Percentiles rank a stretch among this genome's conserved stretches.
Evolutionary conservation across 495 filamentous ascomycete species (phyloP).

Genomic region (Viridothelium virens): DNA sequence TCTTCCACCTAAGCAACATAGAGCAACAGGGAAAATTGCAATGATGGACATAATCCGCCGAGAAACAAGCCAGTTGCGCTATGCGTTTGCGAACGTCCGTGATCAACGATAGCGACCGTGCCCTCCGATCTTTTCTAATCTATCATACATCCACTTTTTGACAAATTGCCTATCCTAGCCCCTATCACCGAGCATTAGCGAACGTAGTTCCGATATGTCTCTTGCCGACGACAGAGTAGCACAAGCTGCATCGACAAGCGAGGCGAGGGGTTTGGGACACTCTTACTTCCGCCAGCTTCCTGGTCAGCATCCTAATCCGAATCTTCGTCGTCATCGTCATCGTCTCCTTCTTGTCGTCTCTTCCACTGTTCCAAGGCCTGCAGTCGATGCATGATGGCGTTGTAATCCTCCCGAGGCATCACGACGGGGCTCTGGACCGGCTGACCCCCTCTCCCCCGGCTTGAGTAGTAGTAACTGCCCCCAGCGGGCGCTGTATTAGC

Average conservation of each 20-base stretch:
- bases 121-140: too few species aligned
- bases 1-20: too few species aligned
- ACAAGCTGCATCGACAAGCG: too few species aligned
- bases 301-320: background rate
- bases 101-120: too few species aligned
- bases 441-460: background rate
- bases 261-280: too few species aligned
- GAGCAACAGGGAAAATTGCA: too few species aligned
- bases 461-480: too few species aligned
- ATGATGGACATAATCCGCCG: too few species aligned
- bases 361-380: background rate
- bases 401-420: background rate
- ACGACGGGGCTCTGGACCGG: background rate
- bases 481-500: background rate
- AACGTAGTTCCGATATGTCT: background rate
- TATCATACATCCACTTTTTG: too few species aligned
- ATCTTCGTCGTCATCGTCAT: background rate
- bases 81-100: too few species aligned
- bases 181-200: background rate
- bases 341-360: background rate
- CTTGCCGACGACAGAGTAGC: too few species aligned
- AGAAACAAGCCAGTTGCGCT: too few species aligned
- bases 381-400: background rate
- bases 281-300: background rate
- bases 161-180: background rate